phyloP scores from a whole-genome alignment of 352 stramenopile species.

The Pythium dissotocum region DNA sequence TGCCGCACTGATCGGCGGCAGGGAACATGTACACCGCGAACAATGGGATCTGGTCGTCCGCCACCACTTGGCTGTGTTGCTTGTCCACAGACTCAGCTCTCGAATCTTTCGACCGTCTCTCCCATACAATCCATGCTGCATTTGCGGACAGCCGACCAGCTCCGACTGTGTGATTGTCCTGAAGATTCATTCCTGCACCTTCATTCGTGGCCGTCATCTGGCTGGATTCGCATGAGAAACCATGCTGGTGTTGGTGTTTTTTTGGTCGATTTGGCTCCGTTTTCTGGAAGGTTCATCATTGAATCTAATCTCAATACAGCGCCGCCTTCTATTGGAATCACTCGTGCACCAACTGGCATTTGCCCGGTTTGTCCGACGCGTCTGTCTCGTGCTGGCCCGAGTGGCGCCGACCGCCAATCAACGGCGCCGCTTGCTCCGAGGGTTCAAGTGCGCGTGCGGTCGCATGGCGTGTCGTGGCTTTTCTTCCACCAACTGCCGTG shows the following conservation, averaged over 20 bases:
- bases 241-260: not conserved
- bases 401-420: constrained; percentile 25
- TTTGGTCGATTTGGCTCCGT: not conserved
- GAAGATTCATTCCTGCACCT: not conserved
- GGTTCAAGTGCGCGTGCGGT: constrained; percentile 9
- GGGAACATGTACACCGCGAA: not conserved
- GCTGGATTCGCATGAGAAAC: not conserved
- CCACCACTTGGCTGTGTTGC: not conserved
- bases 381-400: constrained; percentile 18
- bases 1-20: not conserved
- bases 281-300: constrained; percentile 13
- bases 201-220: not conserved
- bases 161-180: not conserved
- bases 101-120: not conserved
- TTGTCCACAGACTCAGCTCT: not conserved
- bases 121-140: not conserved
- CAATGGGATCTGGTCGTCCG: not conserved
- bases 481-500: constrained; percentile 9
- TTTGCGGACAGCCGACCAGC: too few relatives aligned
- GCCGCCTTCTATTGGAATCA: not conserved
- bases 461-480: not conserved
- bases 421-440: not conserved
- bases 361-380: constrained; percentile 16
- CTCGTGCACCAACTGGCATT: not conserved
- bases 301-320: constrained; percentile 7